These are phyloP conservation scores for Dichomitus squalens DNA, from an alignment of 1,284 basidiomycete species.

Conservation along the genomic window DNA sequence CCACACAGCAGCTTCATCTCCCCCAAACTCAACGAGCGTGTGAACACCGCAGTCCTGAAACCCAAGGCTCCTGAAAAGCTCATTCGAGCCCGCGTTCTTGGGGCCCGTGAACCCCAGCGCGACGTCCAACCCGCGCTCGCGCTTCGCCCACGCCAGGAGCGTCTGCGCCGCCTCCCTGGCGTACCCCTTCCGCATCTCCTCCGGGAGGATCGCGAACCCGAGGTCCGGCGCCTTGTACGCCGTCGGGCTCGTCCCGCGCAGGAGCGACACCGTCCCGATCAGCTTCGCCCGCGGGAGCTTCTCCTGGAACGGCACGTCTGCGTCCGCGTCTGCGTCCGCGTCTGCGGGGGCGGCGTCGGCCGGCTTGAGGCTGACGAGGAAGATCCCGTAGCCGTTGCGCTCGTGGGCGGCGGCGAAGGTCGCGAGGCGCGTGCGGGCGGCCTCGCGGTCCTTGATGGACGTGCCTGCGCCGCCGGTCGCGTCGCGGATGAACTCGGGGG, in stretches of 20 bases:
- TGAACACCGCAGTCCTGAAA: slow-evolving; percentile 5
- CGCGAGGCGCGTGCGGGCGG: slow-evolving; percentile 2
- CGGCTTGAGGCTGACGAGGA: slow-evolving; percentile 7
- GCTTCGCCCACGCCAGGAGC: background rate
- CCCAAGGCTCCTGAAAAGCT: slow-evolving; percentile 6
- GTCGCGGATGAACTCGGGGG: slow-evolving; percentile 6
- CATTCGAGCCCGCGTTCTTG: slow-evolving; percentile 1
- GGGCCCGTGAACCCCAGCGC: slow-evolving; percentile 4
- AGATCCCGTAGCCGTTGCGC: slow-evolving; percentile 7
- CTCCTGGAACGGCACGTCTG: slow-evolving; percentile 5
- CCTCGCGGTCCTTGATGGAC: background rate
- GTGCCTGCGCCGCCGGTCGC: background rate
- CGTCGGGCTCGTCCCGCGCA: slow-evolving; percentile 4
- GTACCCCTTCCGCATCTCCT: slow-evolving; percentile 12
- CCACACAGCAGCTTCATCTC: background rate
- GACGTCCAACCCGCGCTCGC: background rate
- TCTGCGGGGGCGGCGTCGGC: background rate
- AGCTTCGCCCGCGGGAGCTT: slow-evolving; percentile 3
- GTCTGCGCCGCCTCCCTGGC: slow-evolving; percentile 5
- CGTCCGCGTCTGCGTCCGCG: no score
- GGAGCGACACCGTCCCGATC: slow-evolving; percentile 9
- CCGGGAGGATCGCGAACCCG: slow-evolving; percentile 9
- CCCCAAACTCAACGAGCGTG: background rate
- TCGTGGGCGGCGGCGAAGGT: background rate
- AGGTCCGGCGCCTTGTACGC: slow-evolving; percentile 7